These are phyloP conservation scores for Truncatella angustata DNA, from an alignment of 2,329 filamentous ascomycete genomes.

Conservation along the genomic window DNA sequence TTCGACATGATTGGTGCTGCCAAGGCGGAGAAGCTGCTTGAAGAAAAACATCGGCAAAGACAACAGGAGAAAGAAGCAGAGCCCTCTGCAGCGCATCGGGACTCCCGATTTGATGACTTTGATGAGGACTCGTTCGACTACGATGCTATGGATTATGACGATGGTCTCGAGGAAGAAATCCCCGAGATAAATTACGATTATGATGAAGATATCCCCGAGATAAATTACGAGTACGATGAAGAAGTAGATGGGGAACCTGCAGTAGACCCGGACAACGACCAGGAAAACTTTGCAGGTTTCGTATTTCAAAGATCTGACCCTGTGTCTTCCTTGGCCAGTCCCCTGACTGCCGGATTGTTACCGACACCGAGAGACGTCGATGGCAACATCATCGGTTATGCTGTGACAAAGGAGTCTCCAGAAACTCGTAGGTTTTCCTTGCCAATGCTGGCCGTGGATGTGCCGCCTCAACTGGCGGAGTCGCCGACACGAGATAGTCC, in stretches of 20 bases:
- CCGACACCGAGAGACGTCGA: conserved; percentile 54
- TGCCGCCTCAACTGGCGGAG: conserved; percentile 13
- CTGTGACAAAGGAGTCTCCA: conserved; percentile 47
- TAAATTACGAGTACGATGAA: conserved; percentile 46
- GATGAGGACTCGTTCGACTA: conserved; percentile 61
- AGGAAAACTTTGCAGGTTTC: conserved; percentile 61
- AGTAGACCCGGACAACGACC: conserved; percentile 51
- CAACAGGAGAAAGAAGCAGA: conserved; percentile 58
- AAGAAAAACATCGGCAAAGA: conserved; percentile 69
- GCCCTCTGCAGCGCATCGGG: conserved; percentile 33
- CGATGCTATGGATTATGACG: conserved; percentile 64
- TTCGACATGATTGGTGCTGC: conserved; percentile 76
- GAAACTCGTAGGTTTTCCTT: conserved; percentile 20
- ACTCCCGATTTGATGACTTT: conserved; percentile 60
- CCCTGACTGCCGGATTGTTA: conserved; percentile 43
- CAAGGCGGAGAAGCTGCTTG: conserved; percentile 65
- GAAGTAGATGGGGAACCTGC: conserved; percentile 26
- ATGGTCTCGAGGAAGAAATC: conserved; percentile 65
- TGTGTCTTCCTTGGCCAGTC: conserved; percentile 49
- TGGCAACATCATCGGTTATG: conserved; percentile 57
- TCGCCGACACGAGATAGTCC: conserved; percentile 18
- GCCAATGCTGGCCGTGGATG: conserved; percentile 9
- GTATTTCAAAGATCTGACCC: conserved; percentile 55
- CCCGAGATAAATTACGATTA: conserved; percentile 53
- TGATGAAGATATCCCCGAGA: conserved; percentile 30